Base-by-base conservation (phyloP, 371 early-diverging fungal species). In the Lichtheimia corymbifera region DNA sequence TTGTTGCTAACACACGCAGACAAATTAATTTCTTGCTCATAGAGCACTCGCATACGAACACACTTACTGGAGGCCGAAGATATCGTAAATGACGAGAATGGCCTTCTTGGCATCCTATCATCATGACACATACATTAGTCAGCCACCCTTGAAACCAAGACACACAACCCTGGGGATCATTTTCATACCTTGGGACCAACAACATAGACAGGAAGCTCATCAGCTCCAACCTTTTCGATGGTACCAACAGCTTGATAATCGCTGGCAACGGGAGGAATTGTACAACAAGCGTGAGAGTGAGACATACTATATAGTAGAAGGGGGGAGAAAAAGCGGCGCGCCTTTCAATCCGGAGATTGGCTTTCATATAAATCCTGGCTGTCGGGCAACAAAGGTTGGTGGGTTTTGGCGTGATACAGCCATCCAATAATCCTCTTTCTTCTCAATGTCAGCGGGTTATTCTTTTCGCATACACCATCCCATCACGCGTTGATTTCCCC, bases 181-280 rank as follows among this genome's bases (percentile, higher is more conserved):
- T 20, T 13, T 41, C 14, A 22, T 57, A 63, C 63, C 64, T 73
- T 70, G 49, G 72, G 69, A 12, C 82, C 82, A 43, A 71, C 71
- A 27, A 60, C 54, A 41, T 63, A 63, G 22, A 49, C 58, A 14
- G 69, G 60, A 30, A 83, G 61, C 22, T 82, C 84, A 40, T 62
- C 70, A 47, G 79, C 84, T 28, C 66, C 74, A 9, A 83, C 47
- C 17, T 68, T 71, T 35, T 71, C 78, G n/a, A 72, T 66, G 24
- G 66, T 64, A 43, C 91, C 91, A 52, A 72, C 71, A 58, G 86
- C 64, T 18, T 65, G 52, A 70, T 90, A 90, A 53, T 75, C 62
- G 43, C 83, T 78, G 13, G 61, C 58, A 52, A 90, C 89, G 20
- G 89, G 86, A 22, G 85, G 84, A 4, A 85, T 80, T 55, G 76